Evolutionary conservation across 2,329 filamentous ascomycete genomes (phyloP), one percentile per base, ranked within the genome.

Genomic region (Fulvia fulva): DNA sequence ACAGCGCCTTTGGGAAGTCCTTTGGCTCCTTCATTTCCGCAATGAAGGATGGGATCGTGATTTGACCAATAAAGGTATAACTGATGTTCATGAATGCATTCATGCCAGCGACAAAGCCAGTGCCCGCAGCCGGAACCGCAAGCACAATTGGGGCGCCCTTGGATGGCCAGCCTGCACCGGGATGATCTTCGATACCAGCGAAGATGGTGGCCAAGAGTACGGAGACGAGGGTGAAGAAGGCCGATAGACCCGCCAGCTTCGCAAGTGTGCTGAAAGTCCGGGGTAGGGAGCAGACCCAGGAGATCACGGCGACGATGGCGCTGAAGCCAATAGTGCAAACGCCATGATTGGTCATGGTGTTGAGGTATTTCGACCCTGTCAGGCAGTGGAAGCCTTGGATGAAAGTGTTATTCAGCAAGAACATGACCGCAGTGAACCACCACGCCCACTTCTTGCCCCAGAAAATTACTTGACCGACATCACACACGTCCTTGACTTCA

Each of bases 11-110:
- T 67, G 91, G 91, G 71, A 97, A 97, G 66, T 97, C 92, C 57
- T 83, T 86, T 1, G 81, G 84, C 49, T 85, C 79, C 70, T 82
- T 89, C 92, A 97, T 97, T 75, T 97, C 92, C 3, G 92, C 91
- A 64, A 97, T 97, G 77, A 97, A 97, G 66, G 89, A 93, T 0
- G 92, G 92, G 14, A 97, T 81, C 0, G 92, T 96, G 68, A 96
- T 96, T 72, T 97, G 92, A 0, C 92, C 92, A 65, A 97, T 96
- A 71, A 97, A 96, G 0, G 92, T 96, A 73, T 96, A 97, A 75
- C 87, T 90, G 71, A 97, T 97, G 75, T 97, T 97, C 73, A 97
- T 81, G 75, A 96, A 96, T 0, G 92, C 92, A 54, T 86, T 91
- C 81, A 96, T 87, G 22, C 87, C 91, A 2, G 82, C 78, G 3